These are phyloP conservation scores for Lichtheimia hyalospora DNA, from an alignment of 371 early-diverging fungal species.

Conservation along the genomic window DNA sequence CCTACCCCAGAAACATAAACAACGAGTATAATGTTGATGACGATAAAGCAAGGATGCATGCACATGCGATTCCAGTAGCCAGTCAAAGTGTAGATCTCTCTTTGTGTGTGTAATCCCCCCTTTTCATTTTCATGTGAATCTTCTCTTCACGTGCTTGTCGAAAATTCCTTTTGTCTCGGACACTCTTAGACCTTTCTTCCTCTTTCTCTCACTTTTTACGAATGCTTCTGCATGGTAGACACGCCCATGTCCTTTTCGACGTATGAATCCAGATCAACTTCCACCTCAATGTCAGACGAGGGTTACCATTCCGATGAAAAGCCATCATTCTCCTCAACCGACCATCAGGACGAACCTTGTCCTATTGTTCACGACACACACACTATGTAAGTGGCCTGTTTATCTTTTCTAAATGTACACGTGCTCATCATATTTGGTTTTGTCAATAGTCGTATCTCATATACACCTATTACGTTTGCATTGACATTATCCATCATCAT, in stretches of 20 bases:
- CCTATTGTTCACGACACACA: slow-evolving; percentile 45
- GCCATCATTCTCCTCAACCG: slow-evolving; percentile 18
- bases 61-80: too few relatives aligned
- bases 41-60: too few relatives aligned
- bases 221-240: slow-evolving; percentile 5
- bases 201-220: slow-evolving; percentile 11
- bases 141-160: slow-evolving; percentile 6
- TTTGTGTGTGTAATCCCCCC: too few relatives aligned
- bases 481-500: slow-evolving; percentile 36
- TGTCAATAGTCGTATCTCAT: slow-evolving; percentile 37
- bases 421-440: not conserved
- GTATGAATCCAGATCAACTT: slow-evolving; percentile 18
- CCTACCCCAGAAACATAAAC: too few relatives aligned
- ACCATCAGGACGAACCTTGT: slow-evolving; percentile 24
- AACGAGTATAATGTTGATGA: too few relatives aligned
- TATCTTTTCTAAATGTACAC: not conserved
- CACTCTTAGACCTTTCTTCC: slow-evolving; percentile 7
- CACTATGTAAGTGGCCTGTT: slow-evolving; percentile 29
- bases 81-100: too few relatives aligned
- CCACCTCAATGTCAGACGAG: slow-evolving; percentile 40
- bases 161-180: not conserved
- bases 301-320: slow-evolving; percentile 47
- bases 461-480: slow-evolving; percentile 38
- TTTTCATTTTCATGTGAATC: too few relatives aligned
- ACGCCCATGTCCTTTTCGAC: slow-evolving; percentile 7